A percentile compares a stretch with the other conserved stretches of the same genome.
phyloP scores from a whole-genome alignment of 2,329 filamentous ascomycete species.

The Botrytis aclada region DNA sequence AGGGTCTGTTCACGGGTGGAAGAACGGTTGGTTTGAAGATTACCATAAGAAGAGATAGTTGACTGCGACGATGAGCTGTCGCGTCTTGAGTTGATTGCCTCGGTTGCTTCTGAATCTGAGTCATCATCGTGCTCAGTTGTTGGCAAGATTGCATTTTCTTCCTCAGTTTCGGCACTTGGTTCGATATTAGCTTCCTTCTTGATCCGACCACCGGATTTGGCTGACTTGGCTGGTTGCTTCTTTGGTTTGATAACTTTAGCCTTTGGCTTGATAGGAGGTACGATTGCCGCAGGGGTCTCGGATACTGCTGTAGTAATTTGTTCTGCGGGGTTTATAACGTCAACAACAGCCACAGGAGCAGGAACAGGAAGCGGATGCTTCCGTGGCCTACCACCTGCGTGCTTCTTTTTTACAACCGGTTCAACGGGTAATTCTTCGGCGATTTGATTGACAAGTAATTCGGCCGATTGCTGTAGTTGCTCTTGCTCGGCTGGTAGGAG shows the following conservation, averaged over 20 bases:
- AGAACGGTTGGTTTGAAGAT: conserved; percentile 21
- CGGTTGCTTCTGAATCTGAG: conserved; percentile 21
- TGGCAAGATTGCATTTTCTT: conserved; percentile 28
- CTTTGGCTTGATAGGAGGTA: conserved; percentile 19
- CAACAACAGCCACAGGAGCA: conserved; percentile 9
- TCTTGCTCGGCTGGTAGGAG: conserved; percentile 29
- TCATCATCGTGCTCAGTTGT: conserved; percentile 31
- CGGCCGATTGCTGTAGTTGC: conserved; percentile 31
- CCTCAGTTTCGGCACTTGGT: conserved; percentile 18
- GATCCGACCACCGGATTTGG: conserved; percentile 20
- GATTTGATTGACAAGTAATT: conserved; percentile 29
- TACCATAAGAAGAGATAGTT: conserved; percentile 22
- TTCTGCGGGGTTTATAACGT: conserved; percentile 8
- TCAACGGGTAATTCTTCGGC: conserved; percentile 12
- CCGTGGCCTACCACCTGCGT: conserved; percentile 27
- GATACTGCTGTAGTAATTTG: conserved; percentile 3
- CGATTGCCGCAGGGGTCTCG: conserved; percentile 2
- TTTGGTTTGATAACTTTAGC: conserved; percentile 20
- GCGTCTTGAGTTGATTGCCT: conserved; percentile 25
- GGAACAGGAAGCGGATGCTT: conserved; percentile 19
- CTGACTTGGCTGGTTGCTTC: conserved; percentile 21
- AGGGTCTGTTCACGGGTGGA: conserved; percentile 23
- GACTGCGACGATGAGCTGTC: conserved; percentile 27
- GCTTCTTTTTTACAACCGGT: conserved; percentile 25
- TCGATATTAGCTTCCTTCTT: conserved; percentile 23